Evolutionary conservation across 768 basidiomycete genomes (phyloP).

Genomic region (Suillus ampliporus): DNA sequence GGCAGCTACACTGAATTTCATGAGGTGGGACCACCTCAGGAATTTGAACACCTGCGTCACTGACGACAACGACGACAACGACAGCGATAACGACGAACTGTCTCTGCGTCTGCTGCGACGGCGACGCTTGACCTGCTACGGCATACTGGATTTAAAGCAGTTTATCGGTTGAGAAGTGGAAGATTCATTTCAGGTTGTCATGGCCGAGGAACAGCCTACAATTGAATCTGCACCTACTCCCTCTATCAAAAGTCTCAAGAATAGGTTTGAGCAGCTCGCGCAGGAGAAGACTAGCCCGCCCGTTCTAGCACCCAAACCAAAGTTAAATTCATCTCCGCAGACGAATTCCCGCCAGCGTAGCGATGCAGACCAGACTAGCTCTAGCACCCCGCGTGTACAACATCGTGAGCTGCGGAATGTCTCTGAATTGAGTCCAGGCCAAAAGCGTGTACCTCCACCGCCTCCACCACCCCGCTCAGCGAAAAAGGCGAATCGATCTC

Average conservation of each 20-base stretch:
- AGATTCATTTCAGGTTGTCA: slow-evolving; percentile 8
- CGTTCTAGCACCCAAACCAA: slow-evolving; percentile 8
- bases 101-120: too few species aligned
- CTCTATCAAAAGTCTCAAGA: slow-evolving; percentile 72
- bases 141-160: neutral
- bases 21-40: too few species aligned
- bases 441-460: slow-evolving; percentile 62
- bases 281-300: slow-evolving; percentile 38
- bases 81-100: too few species aligned
- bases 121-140: neutral
- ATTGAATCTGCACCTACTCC: slow-evolving; percentile 61
- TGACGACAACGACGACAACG: too few species aligned
- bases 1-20: too few species aligned
- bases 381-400: slow-evolving; percentile 18
- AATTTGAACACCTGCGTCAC: too few species aligned
- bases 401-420: slow-evolving; percentile 48
- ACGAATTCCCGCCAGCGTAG: neutral
- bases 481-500: slow-evolving; percentile 44
- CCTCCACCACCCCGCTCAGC: slow-evolving; percentile 54
- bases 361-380: neutral
- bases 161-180: neutral
- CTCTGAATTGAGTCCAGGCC: slow-evolving; percentile 53
- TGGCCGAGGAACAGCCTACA: slow-evolving; percentile 24
- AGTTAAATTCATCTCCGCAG: slow-evolving; percentile 19
- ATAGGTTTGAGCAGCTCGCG: slow-evolving; percentile 74